phyloP scores from a whole-genome alignment of 2,329 filamentous ascomycete species.

The Amauroascus niger region DNA sequence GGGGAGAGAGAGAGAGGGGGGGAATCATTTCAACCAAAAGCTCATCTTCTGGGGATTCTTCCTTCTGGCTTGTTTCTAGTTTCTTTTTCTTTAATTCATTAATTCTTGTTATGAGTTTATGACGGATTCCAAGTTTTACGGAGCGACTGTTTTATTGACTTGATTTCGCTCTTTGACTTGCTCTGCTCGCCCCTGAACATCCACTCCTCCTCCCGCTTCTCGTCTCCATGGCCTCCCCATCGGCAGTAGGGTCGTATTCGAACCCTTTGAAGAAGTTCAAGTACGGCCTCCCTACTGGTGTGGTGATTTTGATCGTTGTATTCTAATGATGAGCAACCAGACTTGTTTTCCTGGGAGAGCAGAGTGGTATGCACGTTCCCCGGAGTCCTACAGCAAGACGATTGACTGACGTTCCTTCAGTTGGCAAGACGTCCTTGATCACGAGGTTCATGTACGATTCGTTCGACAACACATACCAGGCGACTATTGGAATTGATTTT shows the following conservation, averaged over 20 bases:
- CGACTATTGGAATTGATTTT: slow-evolving; percentile 98
- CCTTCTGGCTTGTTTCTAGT: neutral
- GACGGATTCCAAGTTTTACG: neutral
- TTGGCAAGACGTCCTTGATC: slow-evolving; percentile 97
- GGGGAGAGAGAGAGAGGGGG: too few relatives aligned
- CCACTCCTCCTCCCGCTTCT: slow-evolving; percentile 5
- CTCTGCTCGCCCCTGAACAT: slow-evolving; percentile 2
- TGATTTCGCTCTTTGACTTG: neutral
- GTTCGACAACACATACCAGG: slow-evolving; percentile 99
- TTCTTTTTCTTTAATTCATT: neutral
- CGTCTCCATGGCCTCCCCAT: slow-evolving; percentile 62
- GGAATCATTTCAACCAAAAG: too few relatives aligned
- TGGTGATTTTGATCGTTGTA: neutral
- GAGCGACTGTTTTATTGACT: neutral
- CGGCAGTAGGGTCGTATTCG: slow-evolving; percentile 75
- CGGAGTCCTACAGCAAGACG: slow-evolving; percentile 6
- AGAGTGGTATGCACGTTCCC: slow-evolving; percentile 63
- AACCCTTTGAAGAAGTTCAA: slow-evolving; percentile 99
- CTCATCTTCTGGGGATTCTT: neutral
- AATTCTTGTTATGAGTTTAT: slow-evolving; percentile 9
- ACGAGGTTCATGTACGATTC: slow-evolving; percentile 99
- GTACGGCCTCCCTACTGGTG: slow-evolving; percentile 42
- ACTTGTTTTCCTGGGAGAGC: slow-evolving; percentile 94
- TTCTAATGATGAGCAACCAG: slow-evolving; percentile 38
- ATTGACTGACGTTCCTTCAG: slow-evolving; percentile 41